Conservation (phyloP, 2,329 filamentous ascomycete genomes). For the Cryphonectria naterciae region DNA sequence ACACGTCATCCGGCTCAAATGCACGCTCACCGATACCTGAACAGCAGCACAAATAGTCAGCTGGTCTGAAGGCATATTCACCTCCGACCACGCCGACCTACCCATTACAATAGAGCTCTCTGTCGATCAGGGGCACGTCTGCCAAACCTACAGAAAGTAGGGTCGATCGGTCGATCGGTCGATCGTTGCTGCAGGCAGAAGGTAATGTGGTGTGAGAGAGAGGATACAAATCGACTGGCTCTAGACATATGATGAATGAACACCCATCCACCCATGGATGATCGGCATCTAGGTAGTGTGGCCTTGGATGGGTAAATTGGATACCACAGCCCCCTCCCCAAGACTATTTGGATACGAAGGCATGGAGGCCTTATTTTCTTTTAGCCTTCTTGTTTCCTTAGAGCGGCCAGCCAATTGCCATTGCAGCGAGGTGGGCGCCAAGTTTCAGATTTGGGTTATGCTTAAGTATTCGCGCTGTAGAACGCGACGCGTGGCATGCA, state of each 20-base stretch:
- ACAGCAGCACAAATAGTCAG: neutral
- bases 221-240: neutral
- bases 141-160: neutral
- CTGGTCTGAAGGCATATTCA: neutral
- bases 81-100: constrained; percentile 18
- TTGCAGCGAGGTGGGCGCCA: neutral
- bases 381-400: neutral
- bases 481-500: neutral
- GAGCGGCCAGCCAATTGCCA: neutral
- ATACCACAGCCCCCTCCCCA: neutral
- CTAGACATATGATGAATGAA: neutral
- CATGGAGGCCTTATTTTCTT: neutral
- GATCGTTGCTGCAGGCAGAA: constrained; percentile 9
- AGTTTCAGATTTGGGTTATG: constrained; percentile 6
- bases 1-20: constrained; percentile 4
- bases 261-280: neutral
- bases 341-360: neutral
- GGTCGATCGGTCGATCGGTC: constrained; percentile 2
- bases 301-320: neutral
- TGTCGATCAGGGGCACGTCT: constrained; percentile 8
- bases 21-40: neutral
- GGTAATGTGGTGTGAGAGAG: neutral
- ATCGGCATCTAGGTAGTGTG: neutral
- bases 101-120: neutral
- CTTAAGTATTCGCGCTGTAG: neutral